A percentile compares a stretch with the other conserved stretches of the same genome.
phyloP scores from a whole-genome alignment of 371 early-diverging fungal species.

The Rhizopus stolonifer region DNA sequence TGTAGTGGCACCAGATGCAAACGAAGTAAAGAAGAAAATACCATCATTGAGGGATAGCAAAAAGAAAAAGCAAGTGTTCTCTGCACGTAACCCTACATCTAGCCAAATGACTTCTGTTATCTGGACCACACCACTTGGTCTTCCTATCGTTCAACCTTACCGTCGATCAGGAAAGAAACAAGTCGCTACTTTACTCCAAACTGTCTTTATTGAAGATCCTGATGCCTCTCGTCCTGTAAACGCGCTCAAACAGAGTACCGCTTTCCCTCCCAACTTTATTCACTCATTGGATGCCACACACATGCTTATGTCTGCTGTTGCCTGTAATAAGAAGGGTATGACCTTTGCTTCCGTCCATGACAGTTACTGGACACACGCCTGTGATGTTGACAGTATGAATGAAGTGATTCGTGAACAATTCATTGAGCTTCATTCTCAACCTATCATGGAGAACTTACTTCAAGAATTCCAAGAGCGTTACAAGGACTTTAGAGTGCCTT shows the following conservation, averaged over 20 bases:
- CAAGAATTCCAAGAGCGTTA: constrained; percentile 87
- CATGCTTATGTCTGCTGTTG: constrained; percentile 94
- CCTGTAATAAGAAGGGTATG: constrained; percentile 77
- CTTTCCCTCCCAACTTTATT: constrained; percentile 98
- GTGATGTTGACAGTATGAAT: constrained; percentile 88
- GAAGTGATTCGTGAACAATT: constrained; percentile 87
- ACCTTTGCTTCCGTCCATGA: constrained; percentile 97
- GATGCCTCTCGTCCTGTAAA: constrained; percentile 81
- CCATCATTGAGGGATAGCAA: not conserved
- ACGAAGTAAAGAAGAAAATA: constrained; percentile 1
- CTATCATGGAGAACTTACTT: constrained; percentile 83
- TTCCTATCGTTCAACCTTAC: constrained; percentile 97
- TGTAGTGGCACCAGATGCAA: constrained; percentile 9
- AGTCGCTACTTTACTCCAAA: constrained; percentile 79
- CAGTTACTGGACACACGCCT: constrained; percentile 98
- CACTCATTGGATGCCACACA: constrained; percentile 98
- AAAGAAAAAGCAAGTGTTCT: constrained; percentile 36
- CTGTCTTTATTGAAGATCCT: constrained; percentile 73
- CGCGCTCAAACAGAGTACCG: constrained; percentile 88
- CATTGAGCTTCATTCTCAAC: constrained; percentile 79
- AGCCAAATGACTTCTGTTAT: constrained; percentile 86
- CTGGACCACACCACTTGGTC: constrained; percentile 96
- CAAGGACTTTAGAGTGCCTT: constrained; percentile 68
- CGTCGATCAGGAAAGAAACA: constrained; percentile 68
- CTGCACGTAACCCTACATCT: constrained; percentile 45